These are phyloP conservation scores for Colletotrichum filicis DNA, from an alignment of 2,329 filamentous ascomycete species.

Conservation along the genomic window DNA sequence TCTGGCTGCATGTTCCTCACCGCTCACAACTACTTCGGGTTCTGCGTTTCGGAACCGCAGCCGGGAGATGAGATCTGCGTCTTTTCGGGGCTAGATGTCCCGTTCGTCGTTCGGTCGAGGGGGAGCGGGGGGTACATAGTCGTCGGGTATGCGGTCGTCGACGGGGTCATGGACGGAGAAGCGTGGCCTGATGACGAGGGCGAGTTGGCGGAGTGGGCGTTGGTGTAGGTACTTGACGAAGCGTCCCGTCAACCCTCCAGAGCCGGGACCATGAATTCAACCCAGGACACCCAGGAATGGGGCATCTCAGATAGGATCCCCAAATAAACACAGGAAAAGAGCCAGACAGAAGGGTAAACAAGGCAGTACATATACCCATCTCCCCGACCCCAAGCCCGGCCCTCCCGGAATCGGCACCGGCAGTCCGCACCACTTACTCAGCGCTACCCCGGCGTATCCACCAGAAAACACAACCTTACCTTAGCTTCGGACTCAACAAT, in stretches of 20 bases:
- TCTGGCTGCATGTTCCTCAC: neutral
- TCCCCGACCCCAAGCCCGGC: neutral
- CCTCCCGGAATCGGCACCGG: neutral
- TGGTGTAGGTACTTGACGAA: neutral
- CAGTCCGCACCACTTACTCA: neutral
- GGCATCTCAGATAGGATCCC: too few relatives aligned
- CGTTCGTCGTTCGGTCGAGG: neutral
- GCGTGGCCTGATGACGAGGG: neutral
- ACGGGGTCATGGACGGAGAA: neutral
- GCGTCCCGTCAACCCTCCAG: too few relatives aligned
- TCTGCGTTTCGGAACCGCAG: neutral
- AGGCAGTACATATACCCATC: neutral
- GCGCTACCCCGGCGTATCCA: neutral
- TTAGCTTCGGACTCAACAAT: neutral
- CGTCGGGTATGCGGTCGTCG: neutral
- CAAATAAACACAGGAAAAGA: too few relatives aligned
- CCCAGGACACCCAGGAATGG: too few relatives aligned
- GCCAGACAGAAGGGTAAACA: neutral
- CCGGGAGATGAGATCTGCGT: neutral
- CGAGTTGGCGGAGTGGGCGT: neutral
- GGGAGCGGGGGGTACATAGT: neutral
- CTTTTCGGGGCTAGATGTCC: neutral
- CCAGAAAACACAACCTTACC: neutral
- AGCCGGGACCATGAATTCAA: too few relatives aligned
- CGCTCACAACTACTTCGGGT: neutral